phyloP scores from a whole-genome alignment of 2,329 filamentous ascomycete genomes.

The Aspergillus ruber region DNA sequence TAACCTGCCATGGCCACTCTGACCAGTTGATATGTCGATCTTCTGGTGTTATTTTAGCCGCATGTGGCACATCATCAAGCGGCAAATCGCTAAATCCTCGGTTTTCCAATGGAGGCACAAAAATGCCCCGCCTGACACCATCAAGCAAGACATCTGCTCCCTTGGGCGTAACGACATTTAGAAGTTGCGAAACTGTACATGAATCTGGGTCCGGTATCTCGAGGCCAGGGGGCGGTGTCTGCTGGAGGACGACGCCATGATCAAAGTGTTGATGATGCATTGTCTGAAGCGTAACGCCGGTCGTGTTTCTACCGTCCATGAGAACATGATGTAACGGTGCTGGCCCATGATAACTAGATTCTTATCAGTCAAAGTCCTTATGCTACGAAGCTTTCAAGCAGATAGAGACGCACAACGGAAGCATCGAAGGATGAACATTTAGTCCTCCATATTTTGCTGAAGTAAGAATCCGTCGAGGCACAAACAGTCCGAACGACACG shows the following conservation, averaged over 20 bases:
- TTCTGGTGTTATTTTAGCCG: slow-evolving; percentile 64
- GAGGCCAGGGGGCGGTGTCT: slow-evolving; percentile 55
- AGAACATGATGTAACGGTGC: slow-evolving; percentile 84
- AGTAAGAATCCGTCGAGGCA: slow-evolving; percentile 68
- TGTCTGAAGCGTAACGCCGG: slow-evolving; percentile 82
- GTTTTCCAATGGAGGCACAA: slow-evolving; percentile 54
- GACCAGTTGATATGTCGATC: slow-evolving; percentile 60
- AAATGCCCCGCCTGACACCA: slow-evolving; percentile 56
- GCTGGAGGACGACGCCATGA: slow-evolving; percentile 66
- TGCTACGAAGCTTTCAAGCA: neutral
- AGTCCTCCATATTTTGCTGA: slow-evolving; percentile 73
- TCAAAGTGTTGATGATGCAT: slow-evolving; percentile 73
- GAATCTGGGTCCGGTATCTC: slow-evolving; percentile 42
- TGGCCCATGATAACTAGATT: slow-evolving; percentile 65
- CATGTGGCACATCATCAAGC: slow-evolving; percentile 42
- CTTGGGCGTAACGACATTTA: slow-evolving; percentile 52
- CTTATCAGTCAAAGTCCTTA: neutral
- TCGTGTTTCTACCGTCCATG: slow-evolving; percentile 52
- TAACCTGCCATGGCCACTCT: slow-evolving; percentile 47
- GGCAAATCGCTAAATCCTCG: neutral
- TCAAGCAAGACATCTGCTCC: slow-evolving; percentile 66
- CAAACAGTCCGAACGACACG: slow-evolving; percentile 88
- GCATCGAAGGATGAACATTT: slow-evolving; percentile 86
- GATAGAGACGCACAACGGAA: slow-evolving; percentile 61
- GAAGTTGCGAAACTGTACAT: slow-evolving; percentile 47